These are phyloP conservation scores for Achlya hypogyna DNA, from an alignment of 352 stramenopile genomes.

Conservation along the genomic window DNA sequence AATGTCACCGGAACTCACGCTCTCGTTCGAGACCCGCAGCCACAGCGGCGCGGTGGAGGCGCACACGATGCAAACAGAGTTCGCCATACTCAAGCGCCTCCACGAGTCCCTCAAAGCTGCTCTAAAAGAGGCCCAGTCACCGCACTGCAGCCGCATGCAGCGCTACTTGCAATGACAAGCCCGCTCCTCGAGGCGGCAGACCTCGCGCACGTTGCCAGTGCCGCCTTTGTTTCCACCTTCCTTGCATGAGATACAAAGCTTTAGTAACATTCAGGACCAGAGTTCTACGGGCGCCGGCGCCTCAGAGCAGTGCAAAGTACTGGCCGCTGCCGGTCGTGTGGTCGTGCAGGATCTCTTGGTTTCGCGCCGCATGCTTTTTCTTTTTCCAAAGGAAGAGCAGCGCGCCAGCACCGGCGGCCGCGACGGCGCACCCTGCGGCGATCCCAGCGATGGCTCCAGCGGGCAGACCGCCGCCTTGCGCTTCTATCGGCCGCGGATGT, in stretches of 20 bases:
- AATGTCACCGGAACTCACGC: conserved; percentile 58
- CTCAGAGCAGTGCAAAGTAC: conserved; percentile 8
- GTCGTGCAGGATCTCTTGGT: not conserved
- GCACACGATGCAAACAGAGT: conserved; percentile 26
- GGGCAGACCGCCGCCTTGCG: too few relatives aligned
- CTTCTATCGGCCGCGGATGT: too few relatives aligned
- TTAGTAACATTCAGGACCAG: too few relatives aligned
- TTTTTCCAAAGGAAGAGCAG: not conserved
- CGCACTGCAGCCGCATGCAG: conserved; percentile 63
- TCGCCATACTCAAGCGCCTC: conserved; percentile 48
- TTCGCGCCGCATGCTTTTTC: not conserved
- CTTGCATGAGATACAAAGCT: too few relatives aligned
- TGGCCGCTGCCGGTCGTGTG: conserved; percentile 8
- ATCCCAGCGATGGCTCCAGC: conserved; percentile 10
- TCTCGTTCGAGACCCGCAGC: conserved; percentile 41
- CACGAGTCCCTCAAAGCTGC: conserved; percentile 55
- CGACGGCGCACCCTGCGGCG: not conserved
- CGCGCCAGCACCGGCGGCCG: not conserved
- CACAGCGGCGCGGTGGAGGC: conserved; percentile 17
- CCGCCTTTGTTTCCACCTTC: too few relatives aligned
- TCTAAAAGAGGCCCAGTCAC: conserved; percentile 56
- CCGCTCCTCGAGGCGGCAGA: not conserved
- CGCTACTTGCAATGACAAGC: conserved; percentile 47
- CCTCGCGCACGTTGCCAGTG: too few relatives aligned
- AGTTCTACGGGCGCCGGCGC: not conserved